Conservation (phyloP, 345 rosid species). For the Populus tremula region DNA sequence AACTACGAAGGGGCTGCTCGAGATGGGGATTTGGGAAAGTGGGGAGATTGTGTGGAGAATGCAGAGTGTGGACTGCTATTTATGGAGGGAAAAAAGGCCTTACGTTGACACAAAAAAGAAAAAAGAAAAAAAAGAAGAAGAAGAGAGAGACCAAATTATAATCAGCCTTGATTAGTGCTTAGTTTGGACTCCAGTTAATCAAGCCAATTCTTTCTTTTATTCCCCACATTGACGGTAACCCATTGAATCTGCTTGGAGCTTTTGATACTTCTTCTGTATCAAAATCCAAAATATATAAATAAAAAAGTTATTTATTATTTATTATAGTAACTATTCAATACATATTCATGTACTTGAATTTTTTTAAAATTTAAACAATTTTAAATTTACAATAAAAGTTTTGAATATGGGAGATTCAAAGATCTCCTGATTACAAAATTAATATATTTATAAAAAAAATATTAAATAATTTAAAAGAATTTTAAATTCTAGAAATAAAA, state of each 20-base stretch:
- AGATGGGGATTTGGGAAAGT: background rate
- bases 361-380: too few relatives aligned
- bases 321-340: too few relatives aligned
- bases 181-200: conserved; percentile 11
- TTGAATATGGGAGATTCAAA: too few relatives aligned
- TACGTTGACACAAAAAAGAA: conserved; percentile 24
- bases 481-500: rapidly evolving
- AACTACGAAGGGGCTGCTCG: background rate
- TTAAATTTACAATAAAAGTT: too few relatives aligned
- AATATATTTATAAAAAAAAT: too few relatives aligned
- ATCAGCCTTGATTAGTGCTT: conserved; percentile 38
- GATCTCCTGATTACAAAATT: too few relatives aligned
- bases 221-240: background rate
- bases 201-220: background rate
- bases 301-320: too few relatives aligned
- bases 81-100: conserved; percentile 26
- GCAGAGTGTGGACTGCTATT: conserved; percentile 30
- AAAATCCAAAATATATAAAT: too few relatives aligned
- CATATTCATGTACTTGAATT: too few relatives aligned
- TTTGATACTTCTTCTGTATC: too few relatives aligned
- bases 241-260: too few relatives aligned
- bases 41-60: conserved; percentile 21
- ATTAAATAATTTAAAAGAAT: too few relatives aligned
- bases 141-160: conserved; percentile 12
- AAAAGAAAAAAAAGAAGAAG: background rate